phyloP scores from a whole-genome alignment of 768 basidiomycete genomes.

The Suillus variegatus region DNA sequence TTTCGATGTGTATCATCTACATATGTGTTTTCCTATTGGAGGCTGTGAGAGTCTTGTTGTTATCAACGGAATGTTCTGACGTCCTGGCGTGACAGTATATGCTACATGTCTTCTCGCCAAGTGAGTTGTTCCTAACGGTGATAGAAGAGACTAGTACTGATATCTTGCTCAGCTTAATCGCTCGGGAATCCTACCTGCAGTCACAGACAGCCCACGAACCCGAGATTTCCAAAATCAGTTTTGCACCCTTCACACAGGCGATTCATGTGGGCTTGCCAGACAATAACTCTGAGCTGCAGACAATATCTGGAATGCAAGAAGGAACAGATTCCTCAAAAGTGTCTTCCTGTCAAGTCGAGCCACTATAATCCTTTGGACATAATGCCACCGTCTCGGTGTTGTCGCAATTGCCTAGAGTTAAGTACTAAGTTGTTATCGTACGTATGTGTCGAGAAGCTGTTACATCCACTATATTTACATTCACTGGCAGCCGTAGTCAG shows the following conservation, averaged over 20 bases:
- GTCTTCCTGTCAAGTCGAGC: neutral
- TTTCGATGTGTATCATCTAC: slow-evolving; percentile 20
- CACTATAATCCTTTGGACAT: neutral
- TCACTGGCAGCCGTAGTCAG: neutral
- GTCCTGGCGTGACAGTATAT: slow-evolving; percentile 21
- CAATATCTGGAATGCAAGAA: neutral
- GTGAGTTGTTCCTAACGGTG: slow-evolving; percentile 14
- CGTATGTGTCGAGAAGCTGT: neutral
- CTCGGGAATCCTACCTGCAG: slow-evolving; percentile 29
- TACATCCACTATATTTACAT: neutral
- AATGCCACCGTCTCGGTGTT: neutral
- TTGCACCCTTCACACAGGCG: neutral
- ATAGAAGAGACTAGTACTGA: slow-evolving; percentile 2
- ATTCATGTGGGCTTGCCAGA: neutral
- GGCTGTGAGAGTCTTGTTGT: slow-evolving; percentile 18
- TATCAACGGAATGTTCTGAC: neutral
- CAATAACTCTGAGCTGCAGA: neutral
- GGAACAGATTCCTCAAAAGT: neutral
- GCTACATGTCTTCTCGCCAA: slow-evolving; percentile 30
- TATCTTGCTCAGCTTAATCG: slow-evolving; percentile 20
- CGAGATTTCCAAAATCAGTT: neutral
- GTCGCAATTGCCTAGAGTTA: neutral
- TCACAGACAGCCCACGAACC: neutral
- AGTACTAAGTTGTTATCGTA: neutral
- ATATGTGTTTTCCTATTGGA: slow-evolving; percentile 28